A percentile compares a stretch with the other conserved stretches of the same genome.
Conservation (phyloP, 768 basidiomycete species). For the Tylopilus sp. region DNA sequence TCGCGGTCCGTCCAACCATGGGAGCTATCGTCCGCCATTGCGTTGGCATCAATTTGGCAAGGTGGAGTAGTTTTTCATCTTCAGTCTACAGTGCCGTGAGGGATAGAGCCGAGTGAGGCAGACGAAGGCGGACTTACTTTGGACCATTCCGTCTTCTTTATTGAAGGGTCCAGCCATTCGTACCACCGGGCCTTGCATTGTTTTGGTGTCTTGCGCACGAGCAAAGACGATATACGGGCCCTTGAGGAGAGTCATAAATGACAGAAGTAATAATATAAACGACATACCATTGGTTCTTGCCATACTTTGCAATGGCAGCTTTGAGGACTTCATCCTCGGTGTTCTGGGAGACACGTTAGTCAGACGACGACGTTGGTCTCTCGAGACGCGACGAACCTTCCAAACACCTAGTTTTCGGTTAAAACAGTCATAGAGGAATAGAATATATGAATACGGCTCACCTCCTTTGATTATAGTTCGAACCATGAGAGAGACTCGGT, state of each 20-base stretch:
- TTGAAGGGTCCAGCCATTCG: constrained; percentile 98
- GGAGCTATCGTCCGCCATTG: constrained; percentile 99
- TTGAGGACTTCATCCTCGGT: constrained; percentile 98
- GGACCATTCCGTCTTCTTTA: constrained; percentile 99
- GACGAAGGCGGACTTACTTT: constrained; percentile 51
- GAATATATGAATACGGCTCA: constrained; percentile 27
- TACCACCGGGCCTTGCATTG: constrained; percentile 99
- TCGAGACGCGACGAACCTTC: constrained; percentile 51
- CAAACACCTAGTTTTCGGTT: constrained; percentile 59
- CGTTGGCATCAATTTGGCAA: constrained; percentile 98
- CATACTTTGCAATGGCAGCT: constrained; percentile 96
- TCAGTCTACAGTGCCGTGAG: constrained; percentile 59
- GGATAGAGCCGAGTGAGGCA: background rate
- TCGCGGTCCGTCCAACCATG: constrained; percentile 95
- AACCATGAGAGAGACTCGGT: constrained; percentile 50
- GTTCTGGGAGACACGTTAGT: constrained; percentile 49
- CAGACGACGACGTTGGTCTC: background rate
- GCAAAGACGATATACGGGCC: constrained; percentile 96
- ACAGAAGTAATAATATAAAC: background rate
- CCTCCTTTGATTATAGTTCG: constrained; percentile 92
- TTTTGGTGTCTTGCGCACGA: constrained; percentile 98
- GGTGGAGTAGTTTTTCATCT: constrained; percentile 96
- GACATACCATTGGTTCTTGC: constrained; percentile 87
- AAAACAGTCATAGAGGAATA: constrained; percentile 9
- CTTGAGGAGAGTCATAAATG: constrained; percentile 33